Percentiles rank a stretch among this genome's conserved stretches.
These are phyloP conservation scores for Endoconidiophora laricicola DNA, from an alignment of 2,329 filamentous ascomycete species.

Conservation along the genomic window DNA sequence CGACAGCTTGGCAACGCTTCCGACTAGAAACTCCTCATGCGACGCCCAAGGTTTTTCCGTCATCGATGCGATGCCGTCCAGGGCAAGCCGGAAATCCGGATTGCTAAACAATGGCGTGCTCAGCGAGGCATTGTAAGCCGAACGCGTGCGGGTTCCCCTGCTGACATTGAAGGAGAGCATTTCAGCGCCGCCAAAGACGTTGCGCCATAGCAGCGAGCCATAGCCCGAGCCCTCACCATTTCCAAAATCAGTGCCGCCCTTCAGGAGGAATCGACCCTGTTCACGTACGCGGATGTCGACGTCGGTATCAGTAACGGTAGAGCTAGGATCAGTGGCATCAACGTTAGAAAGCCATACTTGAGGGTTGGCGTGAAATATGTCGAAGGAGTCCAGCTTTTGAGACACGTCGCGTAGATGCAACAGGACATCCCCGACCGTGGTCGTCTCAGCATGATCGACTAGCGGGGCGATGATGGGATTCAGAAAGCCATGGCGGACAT, in stretches of 20 bases:
- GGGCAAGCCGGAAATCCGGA: slow-evolving; percentile 60
- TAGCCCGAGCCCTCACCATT: slow-evolving; percentile 91
- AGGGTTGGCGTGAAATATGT: slow-evolving; percentile 74
- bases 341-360: slow-evolving; percentile 69
- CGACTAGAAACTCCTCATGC: slow-evolving; percentile 77
- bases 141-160: slow-evolving; percentile 75
- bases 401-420: slow-evolving; percentile 52
- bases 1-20: slow-evolving; percentile 57
- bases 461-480: slow-evolving; percentile 66
- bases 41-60: slow-evolving; percentile 86
- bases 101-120: slow-evolving; percentile 71
- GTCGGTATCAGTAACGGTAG: slow-evolving; percentile 63
- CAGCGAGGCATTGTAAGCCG: slow-evolving; percentile 76
- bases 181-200: slow-evolving; percentile 89
- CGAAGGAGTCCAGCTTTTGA: slow-evolving; percentile 57
- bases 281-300: slow-evolving; percentile 71
- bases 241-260: slow-evolving; percentile 87
- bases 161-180: slow-evolving; percentile 75
- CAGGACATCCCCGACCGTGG: slow-evolving; percentile 67
- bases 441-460: slow-evolving; percentile 40
- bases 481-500: slow-evolving; percentile 74
- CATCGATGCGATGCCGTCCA: slow-evolving; percentile 68
- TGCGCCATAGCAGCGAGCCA: slow-evolving; percentile 70
- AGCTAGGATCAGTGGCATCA: slow-evolving; percentile 44
- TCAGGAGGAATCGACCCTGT: slow-evolving; percentile 67